These are phyloP conservation scores for Dendrocalamus latiflorus DNA, from an alignment of 202 grass and related monocot species.

Conservation along the genomic window DNA sequence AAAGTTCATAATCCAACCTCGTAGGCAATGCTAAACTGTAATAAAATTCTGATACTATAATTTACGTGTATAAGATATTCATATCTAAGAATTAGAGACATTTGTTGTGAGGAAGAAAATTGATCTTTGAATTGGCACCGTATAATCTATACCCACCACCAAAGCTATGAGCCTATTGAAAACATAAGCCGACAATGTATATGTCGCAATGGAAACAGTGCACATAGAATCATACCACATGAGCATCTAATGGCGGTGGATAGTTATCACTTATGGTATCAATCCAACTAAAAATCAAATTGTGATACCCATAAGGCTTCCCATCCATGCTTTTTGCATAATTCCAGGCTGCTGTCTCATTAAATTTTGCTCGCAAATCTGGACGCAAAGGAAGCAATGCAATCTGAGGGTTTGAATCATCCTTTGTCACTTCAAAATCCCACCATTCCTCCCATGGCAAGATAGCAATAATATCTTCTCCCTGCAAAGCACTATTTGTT, in stretches of 20 bases:
- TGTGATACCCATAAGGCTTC: conserved; percentile 90
- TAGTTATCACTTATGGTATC: conserved; percentile 90
- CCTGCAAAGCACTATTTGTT: conserved; percentile 37
- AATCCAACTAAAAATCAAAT: conserved; percentile 99
- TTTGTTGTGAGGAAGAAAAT: background rate
- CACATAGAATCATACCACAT: conserved; percentile 63
- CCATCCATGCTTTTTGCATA: conserved; percentile 85
- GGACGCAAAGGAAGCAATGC: conserved; percentile 75
- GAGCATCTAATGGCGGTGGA: conserved; percentile 86
- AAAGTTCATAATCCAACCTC: background rate
- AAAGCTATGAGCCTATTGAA: background rate
- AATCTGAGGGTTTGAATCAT: conserved; percentile 93
- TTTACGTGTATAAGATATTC: background rate
- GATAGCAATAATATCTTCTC: conserved; percentile 92
- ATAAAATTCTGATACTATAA: background rate
- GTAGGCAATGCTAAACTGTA: background rate
- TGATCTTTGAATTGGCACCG: background rate
- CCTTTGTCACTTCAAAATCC: conserved; percentile 73
- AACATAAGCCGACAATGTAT: background rate
- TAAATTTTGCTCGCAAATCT: conserved; percentile 80
- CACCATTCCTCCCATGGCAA: conserved; percentile 99
- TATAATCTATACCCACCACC: background rate
- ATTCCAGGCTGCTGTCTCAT: conserved; percentile 89
- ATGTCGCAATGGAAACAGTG: background rate
- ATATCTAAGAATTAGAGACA: background rate